Evolutionary conservation across 495 filamentous ascomycete species (phyloP).

Genomic region (Talaromyces borbonicus): DNA sequence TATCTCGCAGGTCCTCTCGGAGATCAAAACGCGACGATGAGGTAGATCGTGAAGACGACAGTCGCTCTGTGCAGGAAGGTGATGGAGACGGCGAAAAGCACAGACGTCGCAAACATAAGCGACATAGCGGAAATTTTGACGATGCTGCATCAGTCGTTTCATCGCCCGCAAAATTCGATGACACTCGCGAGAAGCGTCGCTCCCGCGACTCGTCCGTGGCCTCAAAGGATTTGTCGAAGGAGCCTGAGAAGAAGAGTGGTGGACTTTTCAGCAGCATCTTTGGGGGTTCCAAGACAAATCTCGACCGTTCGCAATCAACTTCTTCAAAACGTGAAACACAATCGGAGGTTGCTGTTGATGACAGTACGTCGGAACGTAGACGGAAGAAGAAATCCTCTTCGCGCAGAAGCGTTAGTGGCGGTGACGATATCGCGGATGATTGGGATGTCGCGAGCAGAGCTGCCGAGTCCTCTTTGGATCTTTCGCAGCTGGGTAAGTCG

Average conservation of each 20-base stretch:
- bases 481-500: slow-evolving; percentile 11
- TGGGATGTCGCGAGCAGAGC: slow-evolving; percentile 14
- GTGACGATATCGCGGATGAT: slow-evolving; percentile 18
- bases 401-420: slow-evolving; percentile 26
- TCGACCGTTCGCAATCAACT: slow-evolving; percentile 20
- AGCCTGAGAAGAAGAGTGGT: slow-evolving; percentile 26
- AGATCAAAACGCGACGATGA: slow-evolving; percentile 2
- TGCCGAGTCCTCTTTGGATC: slow-evolving; percentile 1
- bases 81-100: slow-evolving; percentile 11
- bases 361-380: slow-evolving; percentile 28
- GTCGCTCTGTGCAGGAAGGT: slow-evolving; percentile 2
- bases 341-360: slow-evolving; percentile 28
- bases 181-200: slow-evolving; percentile 12
- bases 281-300: slow-evolving; percentile 23
- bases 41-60: slow-evolving; percentile 1
- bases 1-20: slow-evolving; percentile 2
- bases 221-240: slow-evolving; percentile 14
- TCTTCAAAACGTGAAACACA: slow-evolving; percentile 30
- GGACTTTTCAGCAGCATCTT: slow-evolving; percentile 30
- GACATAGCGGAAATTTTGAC: slow-evolving; percentile 18
- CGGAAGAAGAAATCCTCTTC: slow-evolving; percentile 35
- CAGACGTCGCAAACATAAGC: slow-evolving; percentile 17
- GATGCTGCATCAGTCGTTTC: slow-evolving; percentile 27
- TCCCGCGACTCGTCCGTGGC: background rate
- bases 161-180: slow-evolving; percentile 23